A percentile compares a stretch with the other conserved stretches of the same genome.
Conservation (phyloP, 768 basidiomycete genomes). For the Naematelia encephala region DNA sequence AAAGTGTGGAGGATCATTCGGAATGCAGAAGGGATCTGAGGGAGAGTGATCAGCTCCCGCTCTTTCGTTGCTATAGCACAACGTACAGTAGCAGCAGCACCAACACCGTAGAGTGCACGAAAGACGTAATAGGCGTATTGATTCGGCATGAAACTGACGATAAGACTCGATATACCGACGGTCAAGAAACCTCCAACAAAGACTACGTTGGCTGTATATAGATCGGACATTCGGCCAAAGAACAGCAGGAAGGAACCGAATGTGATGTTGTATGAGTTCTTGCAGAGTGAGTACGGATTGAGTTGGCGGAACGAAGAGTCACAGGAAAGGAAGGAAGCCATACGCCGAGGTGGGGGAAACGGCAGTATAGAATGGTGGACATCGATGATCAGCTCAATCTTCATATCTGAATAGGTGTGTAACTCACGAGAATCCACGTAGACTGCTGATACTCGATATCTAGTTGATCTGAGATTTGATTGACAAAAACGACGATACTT, state of each 20-base stretch:
- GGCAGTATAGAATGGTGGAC: not conserved
- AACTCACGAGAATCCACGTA: slow-evolving; percentile 41
- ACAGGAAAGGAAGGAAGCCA: not conserved
- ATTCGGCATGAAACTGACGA: slow-evolving; percentile 31
- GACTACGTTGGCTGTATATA: slow-evolving; percentile 38
- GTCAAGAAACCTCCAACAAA: slow-evolving; percentile 41
- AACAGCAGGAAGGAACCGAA: slow-evolving; percentile 41
- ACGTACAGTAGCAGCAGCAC: slow-evolving; percentile 11
- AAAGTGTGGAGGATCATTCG: slow-evolving; percentile 35
- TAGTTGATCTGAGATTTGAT: slow-evolving; percentile 28
- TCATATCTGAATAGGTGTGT: too few relatives aligned
- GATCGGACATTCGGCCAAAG: slow-evolving; percentile 41
- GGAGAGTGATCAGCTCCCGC: too few relatives aligned
- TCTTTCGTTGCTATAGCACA: too few relatives aligned
- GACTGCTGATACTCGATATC: slow-evolving; percentile 28
- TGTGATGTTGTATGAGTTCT: slow-evolving; percentile 36
- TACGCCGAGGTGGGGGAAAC: not conserved
- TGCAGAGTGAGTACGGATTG: not conserved
- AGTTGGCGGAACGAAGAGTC: not conserved
- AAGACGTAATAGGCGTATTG: slow-evolving; percentile 34
- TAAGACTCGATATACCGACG: slow-evolving; percentile 26
- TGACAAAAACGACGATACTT: slow-evolving; percentile 32
- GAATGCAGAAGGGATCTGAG: slow-evolving; percentile 32
- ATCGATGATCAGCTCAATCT: too few relatives aligned
- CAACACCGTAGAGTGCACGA: slow-evolving; percentile 22